Evolutionary conservation across 768 basidiomycete species (phyloP), one percentile per base, ranked within the genome.

Genomic region (Gloeopeniophorella convolvens): DNA sequence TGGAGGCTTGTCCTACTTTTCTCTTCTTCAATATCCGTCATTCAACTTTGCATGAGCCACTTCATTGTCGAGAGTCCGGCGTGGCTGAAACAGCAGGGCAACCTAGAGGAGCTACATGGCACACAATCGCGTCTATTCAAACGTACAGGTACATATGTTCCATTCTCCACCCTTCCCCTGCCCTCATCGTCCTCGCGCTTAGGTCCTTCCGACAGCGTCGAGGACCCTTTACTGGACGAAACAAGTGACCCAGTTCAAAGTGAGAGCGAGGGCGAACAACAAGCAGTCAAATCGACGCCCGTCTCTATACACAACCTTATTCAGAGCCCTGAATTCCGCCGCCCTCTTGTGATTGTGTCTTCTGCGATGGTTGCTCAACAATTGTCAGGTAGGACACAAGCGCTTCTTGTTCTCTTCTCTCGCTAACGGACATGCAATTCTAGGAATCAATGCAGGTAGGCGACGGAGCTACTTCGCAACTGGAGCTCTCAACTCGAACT

Each of bases 281-380:
- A 47, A 13, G 18, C 26, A 33, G 28, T 16, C 1, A 18, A 15
- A 18, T 12, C 42, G 20, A 32, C 60, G 4, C 58, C 68, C 36
- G 63, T 82, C 32, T 78, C 78, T 33, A 67, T 86, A 23, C 72
- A 75, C 0, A 70, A 82, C 48, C 68, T 84, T 62, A 81, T 62
- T 45, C 57, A 51, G 27, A 57, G 68, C 15, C 69, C 62, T 27
- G 83, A 85, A 55, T 67, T 87, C 24, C 72, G 79, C 35, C 72
- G 65, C 49, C 83, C 89, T 4, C 71, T 91, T 26, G 62, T 77
- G 15, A 82, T 83, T 34, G 73, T 89, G 5, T 77, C 77, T 52
- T 76, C 81, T 53, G 80, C 77, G 1, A 91, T 89, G 88, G 53
- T 81, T 16, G 77, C 80, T 23, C 89, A 91, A 57, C 89, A 92